phyloP scores from a whole-genome alignment of 768 basidiomycete genomes.

The Boletus rex-veris region DNA sequence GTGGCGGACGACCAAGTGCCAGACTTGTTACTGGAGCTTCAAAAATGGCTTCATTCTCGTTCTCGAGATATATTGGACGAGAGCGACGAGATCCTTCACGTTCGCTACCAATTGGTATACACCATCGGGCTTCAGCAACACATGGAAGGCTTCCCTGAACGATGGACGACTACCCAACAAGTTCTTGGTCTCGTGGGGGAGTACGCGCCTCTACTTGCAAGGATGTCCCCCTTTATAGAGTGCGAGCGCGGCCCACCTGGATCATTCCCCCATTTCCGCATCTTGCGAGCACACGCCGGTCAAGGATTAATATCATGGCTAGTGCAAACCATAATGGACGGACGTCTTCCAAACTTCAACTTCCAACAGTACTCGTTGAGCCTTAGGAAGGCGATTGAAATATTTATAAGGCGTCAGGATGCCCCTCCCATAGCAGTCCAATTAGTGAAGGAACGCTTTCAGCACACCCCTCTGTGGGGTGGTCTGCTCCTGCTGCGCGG shows the following conservation, averaged over 20 bases:
- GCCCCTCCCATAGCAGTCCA: neutral
- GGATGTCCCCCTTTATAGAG: constrained; percentile 13
- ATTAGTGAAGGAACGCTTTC: constrained; percentile 7
- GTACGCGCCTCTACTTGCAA: constrained; percentile 9
- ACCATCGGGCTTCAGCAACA: constrained; percentile 30
- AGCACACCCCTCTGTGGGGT: constrained; percentile 11
- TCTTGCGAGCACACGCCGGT: constrained; percentile 14
- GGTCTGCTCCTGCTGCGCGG: constrained; percentile 35
- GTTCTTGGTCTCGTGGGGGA: constrained; percentile 27
- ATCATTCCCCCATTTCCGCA: constrained; percentile 25
- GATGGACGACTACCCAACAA: constrained; percentile 35
- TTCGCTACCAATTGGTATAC: constrained; percentile 38
- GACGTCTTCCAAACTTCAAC: constrained; percentile 11
- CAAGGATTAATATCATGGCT: constrained; percentile 11
- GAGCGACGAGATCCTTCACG: constrained; percentile 33
- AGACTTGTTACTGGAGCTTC: constrained; percentile 23
- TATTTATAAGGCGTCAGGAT: constrained; percentile 23
- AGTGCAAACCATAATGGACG: constrained; percentile 14
- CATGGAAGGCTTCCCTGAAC: constrained; percentile 32
- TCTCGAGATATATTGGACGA: constrained; percentile 32
- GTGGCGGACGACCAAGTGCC: neutral
- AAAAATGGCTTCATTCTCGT: constrained; percentile 25
- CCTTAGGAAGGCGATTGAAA: constrained; percentile 9
- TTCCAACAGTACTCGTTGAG: constrained; percentile 7
- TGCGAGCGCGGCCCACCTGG: constrained; percentile 10